phyloP scores from a whole-genome alignment of 2,329 filamentous ascomycete genomes.

The Curvularia sp. region DNA sequence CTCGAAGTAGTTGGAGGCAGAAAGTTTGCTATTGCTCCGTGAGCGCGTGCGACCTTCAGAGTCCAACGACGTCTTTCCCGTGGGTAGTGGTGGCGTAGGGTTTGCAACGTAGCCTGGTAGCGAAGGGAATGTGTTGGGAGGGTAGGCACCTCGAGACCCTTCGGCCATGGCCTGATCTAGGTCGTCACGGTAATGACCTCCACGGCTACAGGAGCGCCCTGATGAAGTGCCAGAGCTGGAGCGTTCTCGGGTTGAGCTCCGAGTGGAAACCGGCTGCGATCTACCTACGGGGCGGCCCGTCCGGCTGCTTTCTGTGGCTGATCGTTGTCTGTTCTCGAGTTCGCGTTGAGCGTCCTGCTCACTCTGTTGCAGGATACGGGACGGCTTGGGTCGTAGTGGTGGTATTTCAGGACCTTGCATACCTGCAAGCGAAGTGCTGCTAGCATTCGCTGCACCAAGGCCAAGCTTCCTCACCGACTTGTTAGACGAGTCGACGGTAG shows the following conservation, averaged over 20 bases:
- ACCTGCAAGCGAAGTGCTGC: conserved; percentile 44
- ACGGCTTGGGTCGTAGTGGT: conserved; percentile 38
- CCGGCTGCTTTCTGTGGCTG: conserved; percentile 46
- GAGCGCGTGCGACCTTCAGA: conserved; percentile 40
- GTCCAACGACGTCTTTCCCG: conserved; percentile 37
- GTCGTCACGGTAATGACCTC: conserved; percentile 59
- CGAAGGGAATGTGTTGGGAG: conserved; percentile 44
- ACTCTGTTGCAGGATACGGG: conserved; percentile 43
- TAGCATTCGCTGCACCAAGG: conserved; percentile 54
- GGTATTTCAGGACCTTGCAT: conserved; percentile 34
- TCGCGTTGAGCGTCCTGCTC: conserved; percentile 48
- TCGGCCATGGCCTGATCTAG: conserved; percentile 59
- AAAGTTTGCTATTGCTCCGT: conserved; percentile 48
- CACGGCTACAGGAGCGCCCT: conserved; percentile 62
- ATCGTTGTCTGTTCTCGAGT: conserved; percentile 40
- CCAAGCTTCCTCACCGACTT: conserved; percentile 70
- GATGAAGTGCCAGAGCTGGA: conserved; percentile 62
- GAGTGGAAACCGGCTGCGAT: conserved; percentile 51
- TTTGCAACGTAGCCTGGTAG: conserved; percentile 44
- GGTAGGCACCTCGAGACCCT: conserved; percentile 46
- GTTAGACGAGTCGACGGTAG: conserved; percentile 56
- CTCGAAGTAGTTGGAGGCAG: conserved; percentile 46
- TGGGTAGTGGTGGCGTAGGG: conserved; percentile 37
- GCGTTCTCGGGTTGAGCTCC: conserved; percentile 56
- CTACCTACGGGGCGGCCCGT: conserved; percentile 38